phyloP scores from a whole-genome alignment of 2,329 filamentous ascomycete species.

The Trichocomaceae sp. region DNA sequence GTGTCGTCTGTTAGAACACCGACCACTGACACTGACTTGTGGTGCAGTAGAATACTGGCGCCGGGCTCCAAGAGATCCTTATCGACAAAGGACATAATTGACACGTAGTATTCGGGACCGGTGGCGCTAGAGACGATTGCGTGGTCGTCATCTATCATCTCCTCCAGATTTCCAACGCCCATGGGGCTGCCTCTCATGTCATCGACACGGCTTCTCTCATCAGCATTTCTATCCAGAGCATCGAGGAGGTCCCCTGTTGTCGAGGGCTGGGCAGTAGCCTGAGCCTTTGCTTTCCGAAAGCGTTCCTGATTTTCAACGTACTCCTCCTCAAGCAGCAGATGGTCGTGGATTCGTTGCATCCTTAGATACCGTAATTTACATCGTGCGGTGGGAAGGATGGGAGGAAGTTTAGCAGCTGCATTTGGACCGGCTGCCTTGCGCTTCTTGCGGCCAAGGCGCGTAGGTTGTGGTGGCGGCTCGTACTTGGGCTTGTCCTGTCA shows the following conservation, averaged over 20 bases:
- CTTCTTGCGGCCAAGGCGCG: slow-evolving; percentile 96
- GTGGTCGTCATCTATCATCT: slow-evolving; percentile 98
- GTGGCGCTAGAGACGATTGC: slow-evolving; percentile 97
- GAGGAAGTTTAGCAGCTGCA: slow-evolving; percentile 88
- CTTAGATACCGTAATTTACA: slow-evolving; percentile 95
- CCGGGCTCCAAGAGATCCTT: slow-evolving; percentile 96
- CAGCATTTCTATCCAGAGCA: slow-evolving; percentile 78
- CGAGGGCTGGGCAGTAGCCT: slow-evolving; percentile 50
- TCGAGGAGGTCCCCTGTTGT: slow-evolving; percentile 62
- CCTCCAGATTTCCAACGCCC: slow-evolving; percentile 95
- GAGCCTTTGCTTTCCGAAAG: slow-evolving; percentile 82
- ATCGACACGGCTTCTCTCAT: slow-evolving; percentile 89
- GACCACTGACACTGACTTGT: slow-evolving; percentile 96
- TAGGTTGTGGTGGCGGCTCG: slow-evolving; percentile 93
- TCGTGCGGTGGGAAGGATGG: slow-evolving; percentile 88
- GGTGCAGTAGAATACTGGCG: slow-evolving; percentile 88
- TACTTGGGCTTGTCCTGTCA: slow-evolving; percentile 96
- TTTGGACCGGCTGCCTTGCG: slow-evolving; percentile 90
- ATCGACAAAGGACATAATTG: slow-evolving; percentile 99
- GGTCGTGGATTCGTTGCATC: slow-evolving; percentile 98
- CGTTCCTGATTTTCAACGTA: slow-evolving; percentile 99
- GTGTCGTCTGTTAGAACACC: slow-evolving; percentile 95
- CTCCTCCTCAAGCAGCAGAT: slow-evolving; percentile 92
- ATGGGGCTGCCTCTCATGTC: slow-evolving; percentile 98
- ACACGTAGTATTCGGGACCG: slow-evolving; percentile 97